Evolutionary conservation across 108 stramenopile genomes (phyloP).

Genomic region (Skeletonema tropicum): DNA sequence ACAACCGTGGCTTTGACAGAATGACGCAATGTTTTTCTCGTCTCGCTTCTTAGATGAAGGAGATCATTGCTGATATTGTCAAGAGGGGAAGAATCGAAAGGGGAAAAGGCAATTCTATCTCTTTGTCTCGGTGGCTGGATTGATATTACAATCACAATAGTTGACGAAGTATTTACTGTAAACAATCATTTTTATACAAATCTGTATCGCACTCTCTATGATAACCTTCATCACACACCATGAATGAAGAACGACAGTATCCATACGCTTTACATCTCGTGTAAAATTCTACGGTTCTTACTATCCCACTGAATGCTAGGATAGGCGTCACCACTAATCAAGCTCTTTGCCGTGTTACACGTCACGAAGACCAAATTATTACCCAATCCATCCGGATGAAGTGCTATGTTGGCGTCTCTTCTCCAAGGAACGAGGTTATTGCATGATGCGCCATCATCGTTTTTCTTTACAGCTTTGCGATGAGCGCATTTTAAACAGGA

Average conservation of each 20-base stretch:
- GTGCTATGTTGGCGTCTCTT: constrained; percentile 55
- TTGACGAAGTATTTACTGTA: background rate
- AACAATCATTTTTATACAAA: background rate
- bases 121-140: constrained; percentile 11
- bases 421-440: constrained; percentile 58
- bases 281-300: constrained; percentile 22
- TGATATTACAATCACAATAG: constrained; percentile 1
- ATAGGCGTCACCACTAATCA: constrained; percentile 62
- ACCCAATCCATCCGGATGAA: constrained; percentile 67
- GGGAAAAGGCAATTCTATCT: background rate
- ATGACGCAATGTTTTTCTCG: background rate
- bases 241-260: background rate
- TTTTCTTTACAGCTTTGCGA: constrained; percentile 18
- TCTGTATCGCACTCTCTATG: background rate
- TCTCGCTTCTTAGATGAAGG: background rate
- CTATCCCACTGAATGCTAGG: constrained; percentile 46
- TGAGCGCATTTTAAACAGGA: constrained; percentile 75
- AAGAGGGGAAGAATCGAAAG: background rate
- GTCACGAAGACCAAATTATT: constrained; percentile 61
- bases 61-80: constrained; percentile 7
- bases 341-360: constrained; percentile 57
- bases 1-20: background rate
- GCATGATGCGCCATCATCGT: constrained; percentile 13
- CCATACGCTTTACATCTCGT: constrained; percentile 9
- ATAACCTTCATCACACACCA: background rate